These are phyloP conservation scores for Carpinus viminea DNA, from an alignment of 306 rosid genomes.

Conservation along the genomic window DNA sequence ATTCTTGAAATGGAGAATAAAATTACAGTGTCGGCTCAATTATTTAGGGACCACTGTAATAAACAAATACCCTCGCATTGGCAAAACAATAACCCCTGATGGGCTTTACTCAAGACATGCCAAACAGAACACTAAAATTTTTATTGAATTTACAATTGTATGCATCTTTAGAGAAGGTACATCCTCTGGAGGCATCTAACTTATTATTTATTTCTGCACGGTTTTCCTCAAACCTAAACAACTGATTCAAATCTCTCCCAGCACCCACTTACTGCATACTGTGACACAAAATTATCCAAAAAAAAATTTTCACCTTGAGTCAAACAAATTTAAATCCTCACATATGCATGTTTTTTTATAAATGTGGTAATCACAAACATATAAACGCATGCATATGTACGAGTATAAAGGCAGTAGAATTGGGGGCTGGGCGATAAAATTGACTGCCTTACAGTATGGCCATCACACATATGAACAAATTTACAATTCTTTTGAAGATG, in stretches of 20 bases:
- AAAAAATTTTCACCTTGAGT: background rate
- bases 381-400: background rate
- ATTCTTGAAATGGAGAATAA: background rate
- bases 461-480: background rate
- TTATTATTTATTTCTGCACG: background rate
- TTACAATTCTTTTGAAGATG: constrained; percentile 1
- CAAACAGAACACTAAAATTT: background rate
- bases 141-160: background rate
- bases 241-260: background rate
- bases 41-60: background rate
- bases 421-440: background rate
- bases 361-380: background rate
- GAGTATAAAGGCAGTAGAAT: background rate
- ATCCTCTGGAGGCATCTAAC: background rate
- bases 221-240: background rate
- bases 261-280: background rate
- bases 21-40: background rate
- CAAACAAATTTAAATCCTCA: background rate
- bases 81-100: background rate
- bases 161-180: background rate
- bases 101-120: background rate
- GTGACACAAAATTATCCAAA: background rate
- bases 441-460: background rate
- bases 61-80: background rate
- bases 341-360: background rate